Percentiles rank a stretch among this genome's conserved stretches.
These are phyloP conservation scores for Nitzschia sp. DNA, from an alignment of 108 stramenopile genomes.

Conservation along the genomic window DNA sequence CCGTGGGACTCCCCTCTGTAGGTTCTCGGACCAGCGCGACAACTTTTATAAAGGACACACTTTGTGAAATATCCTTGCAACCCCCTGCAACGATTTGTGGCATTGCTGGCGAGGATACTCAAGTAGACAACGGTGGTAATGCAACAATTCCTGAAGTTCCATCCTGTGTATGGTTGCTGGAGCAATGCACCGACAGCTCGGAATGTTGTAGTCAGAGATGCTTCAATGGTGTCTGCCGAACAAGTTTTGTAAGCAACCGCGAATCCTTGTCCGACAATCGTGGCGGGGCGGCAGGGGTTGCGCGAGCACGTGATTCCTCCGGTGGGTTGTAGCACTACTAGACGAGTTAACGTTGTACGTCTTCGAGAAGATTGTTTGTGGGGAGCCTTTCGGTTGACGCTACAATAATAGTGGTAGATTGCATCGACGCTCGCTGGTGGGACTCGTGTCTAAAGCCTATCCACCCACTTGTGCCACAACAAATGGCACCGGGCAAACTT, in stretches of 20 bases:
- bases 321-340: too few relatives aligned
- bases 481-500: too few relatives aligned
- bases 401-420: too few relatives aligned
- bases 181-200: background rate
- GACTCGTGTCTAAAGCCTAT: too few relatives aligned
- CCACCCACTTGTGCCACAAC: too few relatives aligned
- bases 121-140: background rate
- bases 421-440: too few relatives aligned
- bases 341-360: too few relatives aligned
- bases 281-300: background rate
- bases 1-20: background rate
- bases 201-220: background rate
- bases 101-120: too few relatives aligned
- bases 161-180: background rate
- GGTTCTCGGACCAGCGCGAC: constrained; percentile 11
- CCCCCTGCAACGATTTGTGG: too few relatives aligned
- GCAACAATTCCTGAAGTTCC: background rate
- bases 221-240: background rate
- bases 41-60: constrained; percentile 1
- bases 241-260: background rate
- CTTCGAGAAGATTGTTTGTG: too few relatives aligned
- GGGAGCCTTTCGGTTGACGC: too few relatives aligned
- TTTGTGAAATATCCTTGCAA: background rate
- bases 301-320: too few relatives aligned
- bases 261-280: background rate